phyloP scores from a whole-genome alignment of 1,284 basidiomycete species.

The Ustilago lituana region DNA sequence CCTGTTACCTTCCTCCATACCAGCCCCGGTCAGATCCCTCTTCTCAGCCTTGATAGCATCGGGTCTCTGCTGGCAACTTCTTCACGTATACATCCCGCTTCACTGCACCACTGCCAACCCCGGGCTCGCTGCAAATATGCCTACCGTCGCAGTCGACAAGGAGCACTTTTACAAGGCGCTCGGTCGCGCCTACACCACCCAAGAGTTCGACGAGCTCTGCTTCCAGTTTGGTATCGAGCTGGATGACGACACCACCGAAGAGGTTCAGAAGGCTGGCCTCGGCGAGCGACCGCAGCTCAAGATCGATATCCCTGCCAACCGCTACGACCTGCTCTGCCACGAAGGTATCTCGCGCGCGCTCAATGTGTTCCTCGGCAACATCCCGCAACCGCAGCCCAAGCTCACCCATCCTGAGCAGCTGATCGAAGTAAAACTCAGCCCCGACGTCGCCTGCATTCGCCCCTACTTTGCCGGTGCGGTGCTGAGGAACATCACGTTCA shows the following conservation, averaged over 20 bases:
- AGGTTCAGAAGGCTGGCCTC: conserved; percentile 78
- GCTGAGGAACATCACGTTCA: conserved; percentile 87
- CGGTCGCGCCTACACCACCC: conserved; percentile 77
- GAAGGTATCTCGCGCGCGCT: conserved; percentile 93
- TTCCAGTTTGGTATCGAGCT: conserved; percentile 98
- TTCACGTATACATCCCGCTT: too few species aligned
- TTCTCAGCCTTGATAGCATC: neutral
- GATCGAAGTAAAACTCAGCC: conserved; percentile 49
- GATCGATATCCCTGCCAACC: conserved; percentile 95
- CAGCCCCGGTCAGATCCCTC: too few species aligned
- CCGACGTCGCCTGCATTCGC: conserved; percentile 73
- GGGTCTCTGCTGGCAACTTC: too few species aligned
- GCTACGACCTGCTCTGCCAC: conserved; percentile 96
- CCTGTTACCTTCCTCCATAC: too few species aligned
- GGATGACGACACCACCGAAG: conserved; percentile 95
- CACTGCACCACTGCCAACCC: neutral
- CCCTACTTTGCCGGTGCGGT: conserved; percentile 91
- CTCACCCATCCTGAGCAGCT: conserved; percentile 50
- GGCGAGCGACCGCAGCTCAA: conserved; percentile 93
- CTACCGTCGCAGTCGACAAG: conserved; percentile 94
- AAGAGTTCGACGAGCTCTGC: conserved; percentile 93
- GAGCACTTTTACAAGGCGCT: conserved; percentile 89
- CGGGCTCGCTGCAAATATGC: conserved; percentile 72
- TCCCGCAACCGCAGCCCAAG: conserved; percentile 72
- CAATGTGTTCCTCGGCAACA: conserved; percentile 82